phyloP scores from a whole-genome alignment of 352 stramenopile species.

The Pythium monospermum region DNA sequence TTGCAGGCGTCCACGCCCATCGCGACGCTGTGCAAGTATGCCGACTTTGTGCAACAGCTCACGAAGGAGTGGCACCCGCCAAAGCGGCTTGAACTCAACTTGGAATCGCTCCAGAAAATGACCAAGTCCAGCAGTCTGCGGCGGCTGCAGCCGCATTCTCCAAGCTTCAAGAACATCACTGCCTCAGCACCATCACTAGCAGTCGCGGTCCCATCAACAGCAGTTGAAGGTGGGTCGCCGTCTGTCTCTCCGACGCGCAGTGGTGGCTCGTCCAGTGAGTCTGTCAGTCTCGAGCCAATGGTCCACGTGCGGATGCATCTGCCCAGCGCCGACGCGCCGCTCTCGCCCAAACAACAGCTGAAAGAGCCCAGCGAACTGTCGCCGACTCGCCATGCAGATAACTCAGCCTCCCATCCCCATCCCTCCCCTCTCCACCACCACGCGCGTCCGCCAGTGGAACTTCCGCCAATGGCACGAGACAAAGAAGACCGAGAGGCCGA shows the following conservation, averaged over 20 bases:
- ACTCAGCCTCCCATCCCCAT: background rate
- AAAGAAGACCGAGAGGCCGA: constrained; percentile 11
- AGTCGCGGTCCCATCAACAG: no score
- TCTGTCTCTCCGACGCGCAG: background rate
- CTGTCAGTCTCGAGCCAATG: background rate
- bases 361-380: no score
- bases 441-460: constrained; percentile 6
- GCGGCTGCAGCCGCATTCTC: background rate
- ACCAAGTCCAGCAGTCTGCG: constrained; percentile 12
- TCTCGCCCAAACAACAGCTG: constrained; percentile 11
- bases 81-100: constrained; percentile 63
- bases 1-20: constrained; percentile 19
- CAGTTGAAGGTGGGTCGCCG: background rate
- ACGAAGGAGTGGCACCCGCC: constrained; percentile 51
- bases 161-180: background rate
- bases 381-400: background rate
- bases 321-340: background rate
- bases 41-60: constrained; percentile 43
- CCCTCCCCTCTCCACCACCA: background rate
- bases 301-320: background rate
- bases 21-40: constrained; percentile 15
- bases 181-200: no score
- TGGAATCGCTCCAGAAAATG: constrained; percentile 60
- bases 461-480: constrained; percentile 8
- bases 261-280: no score